Base-by-base conservation (phyloP, 2,329 filamentous ascomycete genomes). In the Clonostachys solani region DNA sequence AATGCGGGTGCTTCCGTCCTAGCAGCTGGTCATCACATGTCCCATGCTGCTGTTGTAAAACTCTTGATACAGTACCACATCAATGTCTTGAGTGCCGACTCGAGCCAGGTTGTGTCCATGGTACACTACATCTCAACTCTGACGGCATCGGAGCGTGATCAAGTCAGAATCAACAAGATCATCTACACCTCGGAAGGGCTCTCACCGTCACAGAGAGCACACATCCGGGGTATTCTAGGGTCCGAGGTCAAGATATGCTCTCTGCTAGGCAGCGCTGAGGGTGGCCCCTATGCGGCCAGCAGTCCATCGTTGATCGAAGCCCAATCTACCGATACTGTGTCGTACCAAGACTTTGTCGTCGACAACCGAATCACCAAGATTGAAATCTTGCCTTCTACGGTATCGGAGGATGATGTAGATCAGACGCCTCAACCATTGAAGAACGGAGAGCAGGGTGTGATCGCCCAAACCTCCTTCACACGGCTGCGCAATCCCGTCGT, bases 141-240 rank as follows among this genome's bases (percentile, higher is more conserved):
- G 0, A 37, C 58, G 0, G 19, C 17, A 5, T 44, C 43, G 18
- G 48, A 50, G 5, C 52, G 55, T 2, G 34, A 54, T 0, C 46
- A 48, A 5, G 54, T 74, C 36, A 58, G 51, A 2, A 38, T 74
- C 0, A 46, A 60, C 12, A 74, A 74, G 50, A 56, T 74, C 1
- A 60, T 75, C 4, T 75, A 74, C 47, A 73, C 72, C 0, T 74
- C 71, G 0, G 71, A 75, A 33, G 52, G 60, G 0, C 52, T 75
- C 18, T 67, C 61, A 0, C 6, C 42, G 0, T 44, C 58, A 0
- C 69, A 74, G 35, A 57, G 59, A 18, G 48, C 44, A 1, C 61
- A 64, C 12, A 60, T 74, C 2, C 35, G 35, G 4, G 46, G 53
- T 0, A 56, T 65, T 0, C 48, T 75, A 0, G 62, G 58, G 0